These are phyloP conservation scores for Phytophthora palmivora DNA, from an alignment of 352 stramenopile genomes.

Conservation along the genomic window DNA sequence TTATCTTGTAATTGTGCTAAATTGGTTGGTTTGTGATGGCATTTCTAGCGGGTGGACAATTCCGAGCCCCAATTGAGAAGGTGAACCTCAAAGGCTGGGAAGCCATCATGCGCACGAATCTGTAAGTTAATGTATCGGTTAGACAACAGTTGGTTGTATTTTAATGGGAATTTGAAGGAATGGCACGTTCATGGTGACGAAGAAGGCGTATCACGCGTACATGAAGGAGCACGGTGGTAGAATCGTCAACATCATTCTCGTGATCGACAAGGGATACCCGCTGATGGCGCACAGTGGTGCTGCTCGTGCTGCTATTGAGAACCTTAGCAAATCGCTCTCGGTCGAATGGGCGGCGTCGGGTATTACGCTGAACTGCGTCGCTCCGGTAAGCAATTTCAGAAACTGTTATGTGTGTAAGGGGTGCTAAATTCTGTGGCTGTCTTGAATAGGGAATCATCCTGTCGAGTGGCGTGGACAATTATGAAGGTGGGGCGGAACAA, in stretches of 20 bases:
- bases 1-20: not conserved
- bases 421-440: conserved; percentile 36
- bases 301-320: conserved; percentile 92
- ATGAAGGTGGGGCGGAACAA: conserved; percentile 88
- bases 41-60: conserved; percentile 89
- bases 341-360: conserved; percentile 93
- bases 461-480: conserved; percentile 89
- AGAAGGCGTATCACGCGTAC: conserved; percentile 92
- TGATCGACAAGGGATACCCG: conserved; percentile 94
- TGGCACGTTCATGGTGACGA: conserved; percentile 93
- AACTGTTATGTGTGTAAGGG: not conserved
- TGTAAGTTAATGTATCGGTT: conserved; percentile 43
- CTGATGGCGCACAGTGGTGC: conserved; percentile 92
- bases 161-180: conserved; percentile 47
- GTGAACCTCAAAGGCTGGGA: conserved; percentile 92
- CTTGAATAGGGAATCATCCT: conserved; percentile 71
- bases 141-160: conserved; percentile 15
- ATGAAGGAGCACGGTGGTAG: conserved; percentile 94
- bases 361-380: conserved; percentile 95
- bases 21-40: not conserved
- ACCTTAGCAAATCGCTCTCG: conserved; percentile 94
- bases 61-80: conserved; percentile 88
- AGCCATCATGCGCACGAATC: conserved; percentile 93
- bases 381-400: conserved; percentile 61
- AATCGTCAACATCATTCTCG: conserved; percentile 96